Evolutionary conservation across 129 eudicot species (phyloP), one percentile per base, ranked within the genome.

Genomic region (Ambrosia trifida): DNA sequence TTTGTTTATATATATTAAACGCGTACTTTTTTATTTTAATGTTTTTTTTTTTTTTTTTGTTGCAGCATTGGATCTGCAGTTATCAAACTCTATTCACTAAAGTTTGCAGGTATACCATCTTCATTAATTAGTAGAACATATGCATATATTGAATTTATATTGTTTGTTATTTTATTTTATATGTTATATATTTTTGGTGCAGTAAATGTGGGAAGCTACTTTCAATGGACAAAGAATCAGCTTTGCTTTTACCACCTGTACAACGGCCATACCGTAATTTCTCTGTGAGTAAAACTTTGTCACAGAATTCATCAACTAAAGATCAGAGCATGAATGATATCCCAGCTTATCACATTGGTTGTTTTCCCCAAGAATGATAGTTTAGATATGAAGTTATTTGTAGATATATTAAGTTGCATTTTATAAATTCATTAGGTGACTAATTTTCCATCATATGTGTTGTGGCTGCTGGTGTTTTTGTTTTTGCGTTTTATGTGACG

Each of bases 181-280:
- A 40, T 50, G 28, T 24, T 28, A 20, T 52, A 38, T 60, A 40
- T 36, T 5, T 66, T 43, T 54, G 51, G 45, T 83, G 83, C 91
- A 90, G 97, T 82, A 87, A 87, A 80, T 90, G 97, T 64, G 84
- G 86, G 58, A 85, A 86, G 46, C 77, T 90, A 12, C 81, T 90
- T 30, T 77, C 85, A 28, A 83, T 87, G 91, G 97, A 87, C 75
- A 85, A 82, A 85, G 89, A 90, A 59, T 79, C 85, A n/a, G 85
- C 87, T 10, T 74, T 85, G 50, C 50, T 90, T 32, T 82, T 90
- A 65, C 97, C 97, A 38, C 97, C 97, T 0, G 95, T 87, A 38
- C 80, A 74, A 50, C 91, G 95, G 14, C 83, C 89, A 11, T 90
- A 81, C 72, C 79, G 85, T 20, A 64, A 73, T 54, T 75, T 84